Evolutionary conservation across 306 rosid genomes (phyloP).

Genomic region (Cucurbita ficifolia): DNA sequence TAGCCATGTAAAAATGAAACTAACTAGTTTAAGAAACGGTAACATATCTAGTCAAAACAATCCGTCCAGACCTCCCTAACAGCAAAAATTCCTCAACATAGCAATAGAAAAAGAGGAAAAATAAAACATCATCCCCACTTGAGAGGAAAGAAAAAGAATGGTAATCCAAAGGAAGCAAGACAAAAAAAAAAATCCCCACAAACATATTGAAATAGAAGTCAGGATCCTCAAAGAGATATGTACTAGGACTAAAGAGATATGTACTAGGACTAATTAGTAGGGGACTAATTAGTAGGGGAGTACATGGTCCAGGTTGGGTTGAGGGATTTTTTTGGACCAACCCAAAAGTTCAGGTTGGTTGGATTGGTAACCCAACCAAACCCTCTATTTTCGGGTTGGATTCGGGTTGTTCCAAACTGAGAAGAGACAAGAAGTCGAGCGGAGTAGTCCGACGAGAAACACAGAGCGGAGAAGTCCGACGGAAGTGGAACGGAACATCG

Average conservation of each 20-base stretch:
- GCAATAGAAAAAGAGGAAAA: not conserved
- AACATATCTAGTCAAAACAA: not conserved
- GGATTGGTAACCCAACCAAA: no score
- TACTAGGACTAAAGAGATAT: no score
- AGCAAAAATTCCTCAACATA: not conserved
- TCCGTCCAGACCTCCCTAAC: not conserved
- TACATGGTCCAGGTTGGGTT: no score
- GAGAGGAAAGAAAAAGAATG: not conserved
- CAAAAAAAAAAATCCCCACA: not conserved
- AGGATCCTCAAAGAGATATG: not conserved
- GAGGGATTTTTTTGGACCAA: no score
- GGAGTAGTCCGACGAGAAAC: no score
- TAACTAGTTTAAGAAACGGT: not conserved
- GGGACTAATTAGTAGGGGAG: not conserved
- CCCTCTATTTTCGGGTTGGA: no score
- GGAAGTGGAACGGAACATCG: no score
- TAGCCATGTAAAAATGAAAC: constrained; percentile 4
- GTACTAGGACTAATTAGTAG: not conserved
- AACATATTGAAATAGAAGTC: not conserved
- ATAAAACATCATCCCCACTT: not conserved
- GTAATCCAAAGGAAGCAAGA: not conserved
- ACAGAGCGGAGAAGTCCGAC: no score
- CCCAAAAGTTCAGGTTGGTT: no score
- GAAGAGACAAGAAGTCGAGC: no score
- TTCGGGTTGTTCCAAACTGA: no score